Base-by-base conservation (phyloP, 768 basidiomycete genomes). In the Multifurca ochricompacta region DNA sequence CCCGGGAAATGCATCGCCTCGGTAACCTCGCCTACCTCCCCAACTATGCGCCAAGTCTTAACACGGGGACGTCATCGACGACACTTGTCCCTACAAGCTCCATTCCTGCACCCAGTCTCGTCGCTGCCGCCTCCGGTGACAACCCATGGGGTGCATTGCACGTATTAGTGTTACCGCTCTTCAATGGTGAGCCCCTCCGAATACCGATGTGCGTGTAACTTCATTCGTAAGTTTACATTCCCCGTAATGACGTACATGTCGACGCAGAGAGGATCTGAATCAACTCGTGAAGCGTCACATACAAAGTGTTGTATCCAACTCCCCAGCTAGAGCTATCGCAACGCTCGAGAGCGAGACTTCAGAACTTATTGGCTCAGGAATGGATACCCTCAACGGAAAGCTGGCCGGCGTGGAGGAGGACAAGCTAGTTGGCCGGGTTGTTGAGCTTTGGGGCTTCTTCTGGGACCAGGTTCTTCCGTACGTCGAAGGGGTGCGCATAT, bases 381-480 rank as follows among this genome's bases (percentile, higher is more conserved):
- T 95, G 91, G 79, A 92, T 48, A 97, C 92, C 2, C 75, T 97
- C 23, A 92, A 90, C 61, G 82, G 91, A 0, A 93, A 90, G 63
- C 74, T 97, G 5, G 73, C 77, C 28, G 82, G 78, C 3, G 71
- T 87, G 8, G 86, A 91, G 25, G 92, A 94, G 39, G 83, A 85
- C 35, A 80, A 85, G 63, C 74, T 97, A 14, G 71, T 94, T 5
- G 73, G 73, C 4, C 77, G 90, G 27, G 76, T 95, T 16, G 87
- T 92, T 2, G 91, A 94, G 62, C 76, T 88, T 16, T 97, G 93
- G 92, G 80, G 77, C 13, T 94, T 95, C 74, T 96, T 96, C 69
- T 95, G 89, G 86, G 87, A 87, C 62, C 83, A 88, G 56, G 83
- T 92, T 25, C 71, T 93, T 6, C 86, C 90, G 7, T 93, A 92